Base-by-base conservation (phyloP, 495 filamentous ascomycete species). In the Lophium mytilinum region DNA sequence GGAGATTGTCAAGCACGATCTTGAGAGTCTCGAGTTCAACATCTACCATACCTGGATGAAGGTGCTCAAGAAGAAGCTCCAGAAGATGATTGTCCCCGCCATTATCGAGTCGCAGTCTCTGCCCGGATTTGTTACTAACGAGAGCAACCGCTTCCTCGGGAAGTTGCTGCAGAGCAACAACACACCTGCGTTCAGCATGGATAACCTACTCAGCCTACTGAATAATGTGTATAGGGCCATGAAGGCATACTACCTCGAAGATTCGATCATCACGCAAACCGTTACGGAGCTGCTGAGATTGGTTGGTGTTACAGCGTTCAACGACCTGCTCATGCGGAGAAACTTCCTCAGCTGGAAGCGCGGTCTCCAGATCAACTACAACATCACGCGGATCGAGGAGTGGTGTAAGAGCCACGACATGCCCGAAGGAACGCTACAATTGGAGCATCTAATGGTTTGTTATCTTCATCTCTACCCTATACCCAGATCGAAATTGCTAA, bases 31-130 rank as follows among this genome's bases (percentile, higher is more conserved):
- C 43, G 93, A 99, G 73, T 99, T 99, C 80, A 99, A 99, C 76
- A 97, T 99, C 68, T 99, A 99, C 72, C 94, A 99, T 73, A 99
- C 93, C 10, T 99, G 93, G 93, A 99, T 99, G 93, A 99, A 99
- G 78, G 90, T 96, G 42, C 78, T 99, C 66, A 99, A 99, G 79
- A 95, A 95, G 79, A 95, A 94, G 73, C 79, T 99, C 47, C 87
- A 89, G 64, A 97, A 97, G 78, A 99, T 99, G 93, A 95, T 99
- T 66, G 93, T 99, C 24, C 93, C 93, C 0, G 93, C 93, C 40
- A 97, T 99, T 68, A 97, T 99, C 67, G 93, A 99, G 72, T 96
- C 92, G 21, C 93, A 99, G 69, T 96, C 92, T 9, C 83, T 99
- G 53, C 93, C 93, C 17, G 93, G 93, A 60, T 99, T 99, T 70